Percentiles rank a stretch among this genome's conserved stretches.
Conservation (phyloP, 2,329 filamentous ascomycete genomes). For the Purpureocillium takamizusanense region DNA sequence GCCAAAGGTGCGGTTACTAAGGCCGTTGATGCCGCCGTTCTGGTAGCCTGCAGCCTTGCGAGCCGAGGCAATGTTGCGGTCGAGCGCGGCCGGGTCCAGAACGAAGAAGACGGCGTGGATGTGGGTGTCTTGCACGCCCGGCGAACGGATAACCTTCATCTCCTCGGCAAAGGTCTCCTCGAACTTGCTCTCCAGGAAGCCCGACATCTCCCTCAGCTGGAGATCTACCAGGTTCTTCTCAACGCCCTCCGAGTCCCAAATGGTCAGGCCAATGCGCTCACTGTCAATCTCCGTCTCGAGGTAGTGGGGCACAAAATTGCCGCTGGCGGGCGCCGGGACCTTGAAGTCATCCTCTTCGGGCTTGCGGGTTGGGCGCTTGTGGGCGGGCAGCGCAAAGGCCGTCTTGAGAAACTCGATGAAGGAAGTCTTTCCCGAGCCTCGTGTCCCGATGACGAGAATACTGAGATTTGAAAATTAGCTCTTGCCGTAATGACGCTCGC, state of each 20-base stretch:
- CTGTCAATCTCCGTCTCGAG: constrained; percentile 90
- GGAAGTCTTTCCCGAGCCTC: constrained; percentile 86
- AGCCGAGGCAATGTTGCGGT: constrained; percentile 66
- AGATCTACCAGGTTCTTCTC: constrained; percentile 94
- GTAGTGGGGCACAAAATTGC: constrained; percentile 79
- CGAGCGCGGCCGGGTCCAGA: constrained; percentile 78
- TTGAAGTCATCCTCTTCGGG: constrained; percentile 50
- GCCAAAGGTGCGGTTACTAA: constrained; percentile 41
- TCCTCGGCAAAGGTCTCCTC: constrained; percentile 96
- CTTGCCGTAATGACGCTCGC: neutral
- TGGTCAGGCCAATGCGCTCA: constrained; percentile 81
- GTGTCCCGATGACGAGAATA: constrained; percentile 81
- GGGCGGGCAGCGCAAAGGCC: constrained; percentile 71
- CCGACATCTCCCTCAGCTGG: constrained; percentile 82
- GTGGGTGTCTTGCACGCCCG: constrained; percentile 89
- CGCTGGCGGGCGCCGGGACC: constrained; percentile 41
- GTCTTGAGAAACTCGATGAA: constrained; percentile 93
- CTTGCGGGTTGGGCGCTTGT: constrained; percentile 57
- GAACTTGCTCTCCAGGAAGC: constrained; percentile 95
- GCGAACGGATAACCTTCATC: constrained; percentile 91
- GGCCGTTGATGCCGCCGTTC: constrained; percentile 33
- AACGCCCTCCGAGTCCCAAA: constrained; percentile 94
- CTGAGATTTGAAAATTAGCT: constrained; percentile 37
- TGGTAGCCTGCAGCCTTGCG: constrained; percentile 47
- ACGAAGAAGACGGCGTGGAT: constrained; percentile 93